phyloP scores from a whole-genome alignment of 192 early-diverging fungal species.

The Entophlyctis luteolus region DNA sequence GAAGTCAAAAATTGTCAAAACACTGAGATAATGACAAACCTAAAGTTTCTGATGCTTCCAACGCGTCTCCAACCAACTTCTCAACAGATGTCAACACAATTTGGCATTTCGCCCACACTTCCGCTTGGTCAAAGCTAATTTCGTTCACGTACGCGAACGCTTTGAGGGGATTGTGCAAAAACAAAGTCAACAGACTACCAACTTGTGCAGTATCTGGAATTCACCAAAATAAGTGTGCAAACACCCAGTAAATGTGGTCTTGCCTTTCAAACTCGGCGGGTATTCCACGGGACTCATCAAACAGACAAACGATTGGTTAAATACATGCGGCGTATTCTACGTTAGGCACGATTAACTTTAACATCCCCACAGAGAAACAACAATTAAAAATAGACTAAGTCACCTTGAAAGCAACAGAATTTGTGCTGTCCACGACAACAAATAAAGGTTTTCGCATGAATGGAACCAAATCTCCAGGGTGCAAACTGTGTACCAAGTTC shows the following conservation, averaged over 20 bases:
- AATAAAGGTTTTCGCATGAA: slow-evolving; percentile 95
- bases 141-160: slow-evolving; percentile 83
- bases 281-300: slow-evolving; percentile 88
- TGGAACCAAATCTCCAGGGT: slow-evolving; percentile 86
- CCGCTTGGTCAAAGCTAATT: slow-evolving; percentile 53
- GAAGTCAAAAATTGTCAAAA: not conserved
- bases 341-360: too few relatives aligned
- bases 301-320: slow-evolving; percentile 80
- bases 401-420: slow-evolving; percentile 79
- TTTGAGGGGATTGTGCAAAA: slow-evolving; percentile 84
- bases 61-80: slow-evolving; percentile 32
- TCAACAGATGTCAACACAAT: slow-evolving; percentile 43
- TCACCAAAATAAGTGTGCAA: too few relatives aligned
- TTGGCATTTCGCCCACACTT: slow-evolving; percentile 69
- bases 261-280: slow-evolving; percentile 75
- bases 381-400: slow-evolving; percentile 7
- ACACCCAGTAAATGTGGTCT: not conserved
- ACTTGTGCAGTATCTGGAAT: slow-evolving; percentile 58
- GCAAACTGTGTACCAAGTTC: slow-evolving; percentile 71
- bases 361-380: not conserved
- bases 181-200: slow-evolving; percentile 91
- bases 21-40: slow-evolving; percentile 14
- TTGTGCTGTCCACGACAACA: slow-evolving; percentile 87
- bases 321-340: slow-evolving; percentile 76
- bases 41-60: slow-evolving; percentile 29